These are phyloP conservation scores for Pseudogymnoascus sp. DNA, from an alignment of 2,329 filamentous ascomycete genomes.

Conservation along the genomic window DNA sequence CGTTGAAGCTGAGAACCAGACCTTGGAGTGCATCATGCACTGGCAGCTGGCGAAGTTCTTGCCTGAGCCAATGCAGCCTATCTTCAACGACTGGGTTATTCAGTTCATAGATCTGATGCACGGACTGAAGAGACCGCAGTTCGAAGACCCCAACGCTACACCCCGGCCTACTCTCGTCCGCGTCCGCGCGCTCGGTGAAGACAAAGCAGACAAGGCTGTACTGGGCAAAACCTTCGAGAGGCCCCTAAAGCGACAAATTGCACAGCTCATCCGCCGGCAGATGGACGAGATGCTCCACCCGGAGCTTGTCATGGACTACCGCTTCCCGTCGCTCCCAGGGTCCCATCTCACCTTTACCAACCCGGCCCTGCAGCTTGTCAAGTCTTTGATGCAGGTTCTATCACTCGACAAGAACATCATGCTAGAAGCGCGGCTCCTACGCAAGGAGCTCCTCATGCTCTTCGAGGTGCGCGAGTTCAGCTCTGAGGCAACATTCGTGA, in stretches of 20 bases:
- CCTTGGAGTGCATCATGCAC: slow-evolving; percentile 89
- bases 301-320: slow-evolving; percentile 79
- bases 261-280: slow-evolving; percentile 73
- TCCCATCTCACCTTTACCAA: slow-evolving; percentile 60
- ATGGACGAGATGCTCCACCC: slow-evolving; percentile 85
- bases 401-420: slow-evolving; percentile 85
- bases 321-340: slow-evolving; percentile 74
- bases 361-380: slow-evolving; percentile 83
- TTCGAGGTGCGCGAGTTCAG: slow-evolving; percentile 96
- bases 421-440: slow-evolving; percentile 77
- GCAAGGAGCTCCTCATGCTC: slow-evolving; percentile 80
- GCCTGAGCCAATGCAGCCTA: slow-evolving; percentile 69
- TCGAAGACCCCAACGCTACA: slow-evolving; percentile 41
- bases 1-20: slow-evolving; percentile 67
- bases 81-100: slow-evolving; percentile 87
- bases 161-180: slow-evolving; percentile 54
- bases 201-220: slow-evolving; percentile 55
- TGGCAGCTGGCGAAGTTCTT: slow-evolving; percentile 95
- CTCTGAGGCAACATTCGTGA: slow-evolving; percentile 77
- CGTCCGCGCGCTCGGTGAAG: slow-evolving; percentile 49
- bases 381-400: slow-evolving; percentile 86
- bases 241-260: slow-evolving; percentile 83
- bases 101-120: slow-evolving; percentile 97
- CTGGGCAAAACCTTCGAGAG: slow-evolving; percentile 81
- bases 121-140: slow-evolving; percentile 62